Base-by-base conservation (phyloP, 495 filamentous ascomycete species). In the Daldinia bambusicola region DNA sequence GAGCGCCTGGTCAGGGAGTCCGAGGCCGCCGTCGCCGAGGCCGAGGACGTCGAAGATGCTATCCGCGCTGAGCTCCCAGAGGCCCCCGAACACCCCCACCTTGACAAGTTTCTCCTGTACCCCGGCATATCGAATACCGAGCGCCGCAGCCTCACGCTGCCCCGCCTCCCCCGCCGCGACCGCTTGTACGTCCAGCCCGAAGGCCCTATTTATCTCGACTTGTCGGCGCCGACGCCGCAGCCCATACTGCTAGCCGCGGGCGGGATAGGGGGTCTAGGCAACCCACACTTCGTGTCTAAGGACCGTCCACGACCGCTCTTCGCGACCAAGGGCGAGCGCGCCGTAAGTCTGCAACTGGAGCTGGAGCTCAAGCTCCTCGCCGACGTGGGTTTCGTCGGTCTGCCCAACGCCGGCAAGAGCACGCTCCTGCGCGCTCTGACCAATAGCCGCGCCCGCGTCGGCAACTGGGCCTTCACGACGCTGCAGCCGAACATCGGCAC, bases 381-480 rank as follows among this genome's bases (percentile, higher is more conserved):
- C 13, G 95, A 99, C 79, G 90, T 99, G 16, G 95, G 95, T 0
- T 83, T 99, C 9, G 95, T 99, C 30, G 95, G 95, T 1, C 86
- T 97, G 55, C 96, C 95, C 0, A 99, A 99, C 77, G 95, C 96
- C 1, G 95, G 95, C 12, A 99, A 99, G 78, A 95, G 92, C 76
- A 98, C 96, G 0, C 85, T 99, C 7, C 86, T 98, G 5, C 90
- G 95, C 51, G 90, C 94, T 0, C 80, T 99, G 70, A 96, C 87
- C 70, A 90, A 92, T 70, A 94, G 92, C 78, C 88, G 92, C 51
- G 91, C 96, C 1, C 88, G 96, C 14, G 90, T 99, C 31, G 95
- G 95, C 22, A 88, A 93, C 75, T 99, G 95, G 95, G 95, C 93
- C 18, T 99, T 99, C 75, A 99, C 95, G 5, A 99, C 95, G 0